Base-by-base conservation (phyloP, 352 stramenopile genomes). In the Pythium myriotylum region DNA sequence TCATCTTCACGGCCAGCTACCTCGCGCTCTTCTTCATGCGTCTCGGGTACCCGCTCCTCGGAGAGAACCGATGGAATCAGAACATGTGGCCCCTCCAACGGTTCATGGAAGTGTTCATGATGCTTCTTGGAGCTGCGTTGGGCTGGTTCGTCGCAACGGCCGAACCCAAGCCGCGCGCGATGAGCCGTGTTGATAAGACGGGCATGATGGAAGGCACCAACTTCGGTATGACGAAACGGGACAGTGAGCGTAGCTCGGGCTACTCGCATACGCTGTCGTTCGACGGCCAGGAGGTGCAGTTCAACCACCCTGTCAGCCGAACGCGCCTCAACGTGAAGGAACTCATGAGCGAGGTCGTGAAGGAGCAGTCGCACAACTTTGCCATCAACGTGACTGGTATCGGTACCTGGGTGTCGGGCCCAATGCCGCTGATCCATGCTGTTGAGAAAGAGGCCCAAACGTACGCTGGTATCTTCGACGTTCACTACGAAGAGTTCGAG, bases 401-500 rank as follows among this genome's bases (percentile, higher is more conserved):
- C 39, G 83, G 80, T 50, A 92, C 83, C 17, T 92, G 82, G 83
- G 85, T 92, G 46, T 94, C 81, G 26, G 85, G 85, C n/a, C 85
- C 85, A 10, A 89, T 90, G 81, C 75, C 72, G 33, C 68, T 94
- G 7, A 92, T 93, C 68, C 81, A 91, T 48, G 74, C 75, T 13
- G 80, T 92, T 17, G 81, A 95, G 65, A 78, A 71, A 4, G 83
- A 93, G 62, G 78, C 82, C 20, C 74, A 76, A 51, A 87, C 76
- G 46, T 95, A 89, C 55, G 84, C 84, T 17, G 84, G 86, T 55
- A 92, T 92, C 68, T 95, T 92, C 59, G 86, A 95, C 74, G 84
- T 95, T 35, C 86, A 95, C 73, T 93, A 81, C 69, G 86, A 95
- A 62, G 79, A 91, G 69, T 95, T 95, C 77, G 83, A 95, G 62